phyloP scores from a whole-genome alignment of 2,329 filamentous ascomycete species.

The Trichocomaceae sp. region DNA sequence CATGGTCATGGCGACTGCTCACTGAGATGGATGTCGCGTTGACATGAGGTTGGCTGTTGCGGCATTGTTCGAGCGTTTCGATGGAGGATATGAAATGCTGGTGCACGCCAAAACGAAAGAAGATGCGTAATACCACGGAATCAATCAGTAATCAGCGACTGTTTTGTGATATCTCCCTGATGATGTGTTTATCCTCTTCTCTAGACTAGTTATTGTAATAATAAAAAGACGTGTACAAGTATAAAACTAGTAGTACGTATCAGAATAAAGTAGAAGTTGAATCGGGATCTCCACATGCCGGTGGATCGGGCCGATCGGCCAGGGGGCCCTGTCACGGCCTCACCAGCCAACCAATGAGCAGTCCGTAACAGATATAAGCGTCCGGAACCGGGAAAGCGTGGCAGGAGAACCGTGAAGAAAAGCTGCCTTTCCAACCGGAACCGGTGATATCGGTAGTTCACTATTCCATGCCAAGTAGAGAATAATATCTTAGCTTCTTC shows the following conservation, averaged over 20 bases:
- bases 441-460: no score
- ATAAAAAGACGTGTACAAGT: neutral
- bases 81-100: neutral
- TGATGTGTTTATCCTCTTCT: neutral
- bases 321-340: neutral
- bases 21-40: conserved; percentile 18
- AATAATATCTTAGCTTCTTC: no score
- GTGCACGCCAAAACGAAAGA: no score
- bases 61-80: neutral
- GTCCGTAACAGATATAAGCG: neutral
- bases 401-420: no score
- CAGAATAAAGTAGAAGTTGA: neutral
- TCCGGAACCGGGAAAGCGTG: neutral
- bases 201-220: neutral
- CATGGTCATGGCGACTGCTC: conserved; percentile 51
- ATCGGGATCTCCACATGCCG: neutral
- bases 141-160: no score
- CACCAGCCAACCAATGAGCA: no score
- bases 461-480: no score
- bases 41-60: neutral
- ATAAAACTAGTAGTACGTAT: no score
- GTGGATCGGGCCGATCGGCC: neutral
- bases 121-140: no score
- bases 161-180: neutral
- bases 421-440: neutral